Evolutionary conservation across 306 rosid species (phyloP), one percentile per base, ranked within the genome.

Genomic region (Prunus salicina): DNA sequence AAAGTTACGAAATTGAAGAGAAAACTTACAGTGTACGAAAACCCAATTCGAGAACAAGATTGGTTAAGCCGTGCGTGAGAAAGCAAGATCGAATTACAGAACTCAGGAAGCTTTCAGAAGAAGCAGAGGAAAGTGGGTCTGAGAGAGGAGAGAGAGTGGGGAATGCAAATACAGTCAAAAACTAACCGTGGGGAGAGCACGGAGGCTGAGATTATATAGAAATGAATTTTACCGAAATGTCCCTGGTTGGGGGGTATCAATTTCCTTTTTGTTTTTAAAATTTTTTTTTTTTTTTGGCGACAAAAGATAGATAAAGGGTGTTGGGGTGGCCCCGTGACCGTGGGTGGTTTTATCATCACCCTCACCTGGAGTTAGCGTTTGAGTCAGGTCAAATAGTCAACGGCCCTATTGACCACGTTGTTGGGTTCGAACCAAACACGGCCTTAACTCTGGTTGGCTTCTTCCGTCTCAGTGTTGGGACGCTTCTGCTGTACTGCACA

Each of bases 181-280:
- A 58, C 79, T 79, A 83, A 76, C 80, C 90, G 80, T 70, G 80
- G 73, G 18, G 67, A 71, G 56, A 50, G 88, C 81, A 82, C 85
- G 84, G 78, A 80, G 71, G 83, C 67, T 77, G 76, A 86, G 86
- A 80, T 86, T 90, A 92, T 87, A 90, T 88, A 92, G 97, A 87
- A 64, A 28, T 8, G 0, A 72, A 46, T 71, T 80, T 88, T 89
- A 88, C 97, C 66, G 20, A 82, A 76, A 83, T 86, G 69, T 83
- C 97, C 97, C 87, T 60, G 68, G 45, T 63, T 71, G 49, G 76
- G 67, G 76, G 49, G 51, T 22, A 67, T 60, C 49, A 65, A 77
- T 32, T 61, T 60, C 65, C 46, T 51, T 12, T 1, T 14, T 1
- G 3, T 20, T 14, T 28, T 10, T 0, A 1, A 0, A 1, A 28